Evolutionary conservation across 2,329 filamentous ascomycete genomes (phyloP).

Genomic region (Botrytis medusae): DNA sequence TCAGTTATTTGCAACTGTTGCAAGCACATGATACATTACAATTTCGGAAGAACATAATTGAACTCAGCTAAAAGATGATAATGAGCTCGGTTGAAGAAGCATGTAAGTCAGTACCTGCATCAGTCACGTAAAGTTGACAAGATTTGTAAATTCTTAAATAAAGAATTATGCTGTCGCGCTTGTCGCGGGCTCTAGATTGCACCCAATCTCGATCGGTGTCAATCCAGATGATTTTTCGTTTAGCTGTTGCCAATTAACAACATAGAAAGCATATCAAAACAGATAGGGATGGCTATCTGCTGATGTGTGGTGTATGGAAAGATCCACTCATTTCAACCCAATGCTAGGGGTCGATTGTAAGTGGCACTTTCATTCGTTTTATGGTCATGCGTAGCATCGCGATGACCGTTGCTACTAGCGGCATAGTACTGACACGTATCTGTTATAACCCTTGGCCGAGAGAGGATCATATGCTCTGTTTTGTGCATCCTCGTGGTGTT

Average conservation of each 20-base stretch:
- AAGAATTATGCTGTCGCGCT: not conserved
- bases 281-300: not conserved
- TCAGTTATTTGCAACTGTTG: not conserved
- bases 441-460: not conserved
- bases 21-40: not conserved
- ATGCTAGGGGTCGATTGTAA: not conserved
- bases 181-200: not conserved
- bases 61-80: not conserved
- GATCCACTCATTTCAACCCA: not conserved
- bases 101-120: not conserved
- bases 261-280: not conserved
- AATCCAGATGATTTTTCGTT: not conserved
- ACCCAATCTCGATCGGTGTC: not conserved
- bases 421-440: not conserved
- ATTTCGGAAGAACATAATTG: not conserved
- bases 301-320: not conserved
- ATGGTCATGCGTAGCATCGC: not conserved
- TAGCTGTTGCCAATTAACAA: not conserved
- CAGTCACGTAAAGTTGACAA: not conserved
- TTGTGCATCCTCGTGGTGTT: not conserved
- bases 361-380: not conserved
- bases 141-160: not conserved
- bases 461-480: not conserved
- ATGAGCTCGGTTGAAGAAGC: not conserved
- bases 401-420: not conserved